These are phyloP conservation scores for Caryopteris hybrid DNA, from an alignment of 305 asterid genomes.

Conservation along the genomic window DNA sequence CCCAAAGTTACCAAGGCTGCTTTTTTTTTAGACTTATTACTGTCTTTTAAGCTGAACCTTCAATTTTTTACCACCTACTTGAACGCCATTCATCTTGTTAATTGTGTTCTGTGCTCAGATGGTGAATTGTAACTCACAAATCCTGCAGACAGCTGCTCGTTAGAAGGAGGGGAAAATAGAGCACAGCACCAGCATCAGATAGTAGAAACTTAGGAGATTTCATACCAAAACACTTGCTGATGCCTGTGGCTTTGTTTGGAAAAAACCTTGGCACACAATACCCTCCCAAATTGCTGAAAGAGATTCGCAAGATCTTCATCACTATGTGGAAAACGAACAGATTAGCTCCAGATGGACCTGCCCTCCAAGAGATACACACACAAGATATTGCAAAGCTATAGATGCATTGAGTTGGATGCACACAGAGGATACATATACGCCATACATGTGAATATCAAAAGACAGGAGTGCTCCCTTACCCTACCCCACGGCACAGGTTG, in stretches of 20 bases:
- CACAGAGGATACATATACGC: not conserved
- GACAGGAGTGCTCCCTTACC: no score
- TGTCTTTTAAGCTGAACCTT: constrained; percentile 95
- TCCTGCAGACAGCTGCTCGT: constrained; percentile 43
- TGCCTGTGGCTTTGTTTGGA: constrained; percentile 83
- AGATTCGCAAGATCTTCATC: constrained; percentile 80
- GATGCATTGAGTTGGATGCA: not conserved
- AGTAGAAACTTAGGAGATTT: constrained; percentile 40
- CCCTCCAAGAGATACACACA: constrained; percentile 16
- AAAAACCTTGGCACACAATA: constrained; percentile 85
- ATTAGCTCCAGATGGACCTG: constrained; percentile 98
- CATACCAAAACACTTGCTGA: constrained; percentile 93
- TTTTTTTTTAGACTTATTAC: constrained; percentile 41
- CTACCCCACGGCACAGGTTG: no score
- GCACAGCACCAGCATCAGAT: not conserved
- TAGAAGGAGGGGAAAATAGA: not conserved
- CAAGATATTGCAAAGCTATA: constrained; percentile 10
- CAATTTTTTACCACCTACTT: constrained; percentile 83
- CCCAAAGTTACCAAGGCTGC: constrained; percentile 36
- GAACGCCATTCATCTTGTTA: constrained; percentile 76
- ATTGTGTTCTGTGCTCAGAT: constrained; percentile 75
- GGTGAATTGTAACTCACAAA: constrained; percentile 89
- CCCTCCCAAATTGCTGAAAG: constrained; percentile 74
- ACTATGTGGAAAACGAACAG: constrained; percentile 86
- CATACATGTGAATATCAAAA: no score